Evolutionary conservation across 768 basidiomycete species (phyloP).

Genomic region (Krasilnikovozyma curviuscula): DNA sequence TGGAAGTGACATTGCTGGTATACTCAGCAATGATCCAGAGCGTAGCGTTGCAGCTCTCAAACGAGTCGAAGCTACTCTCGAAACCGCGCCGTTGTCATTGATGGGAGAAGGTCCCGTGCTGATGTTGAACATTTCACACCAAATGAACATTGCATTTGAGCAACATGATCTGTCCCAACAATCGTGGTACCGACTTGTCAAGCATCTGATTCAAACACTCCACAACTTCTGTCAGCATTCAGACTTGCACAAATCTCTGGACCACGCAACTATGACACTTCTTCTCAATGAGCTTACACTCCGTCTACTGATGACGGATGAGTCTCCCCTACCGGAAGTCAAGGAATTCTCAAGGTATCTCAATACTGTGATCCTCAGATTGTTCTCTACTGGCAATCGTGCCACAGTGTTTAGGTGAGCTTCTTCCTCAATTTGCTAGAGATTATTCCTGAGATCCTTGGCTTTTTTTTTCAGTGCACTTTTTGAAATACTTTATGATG

Average conservation of each 20-base stretch:
- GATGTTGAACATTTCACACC: too few species aligned
- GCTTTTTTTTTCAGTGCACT: constrained; percentile 37
- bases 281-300: constrained; percentile 82
- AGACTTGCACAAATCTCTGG: constrained; percentile 67
- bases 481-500: constrained; percentile 61
- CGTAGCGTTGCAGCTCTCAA: constrained; percentile 86
- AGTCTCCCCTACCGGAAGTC: constrained; percentile 58
- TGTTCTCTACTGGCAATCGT: constrained; percentile 74
- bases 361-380: constrained; percentile 88
- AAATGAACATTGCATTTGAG: constrained; percentile 5
- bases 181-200: constrained; percentile 51
- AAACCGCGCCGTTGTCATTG: too few species aligned
- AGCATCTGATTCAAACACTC: constrained; percentile 90
- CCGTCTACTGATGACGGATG: constrained; percentile 82
- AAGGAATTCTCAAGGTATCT: constrained; percentile 90
- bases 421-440: not conserved
- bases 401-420: constrained; percentile 79
- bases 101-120: too few species aligned
- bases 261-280: constrained; percentile 61
- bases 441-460: constrained; percentile 1
- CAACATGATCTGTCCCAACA: not conserved
- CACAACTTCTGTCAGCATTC: constrained; percentile 86
- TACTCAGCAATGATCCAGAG: constrained; percentile 65
- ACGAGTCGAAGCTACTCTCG: constrained; percentile 69
- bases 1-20: constrained; percentile 45